phyloP scores from a whole-genome alignment of 2,329 filamentous ascomycete species.

The Paracamarosporium sp. region DNA sequence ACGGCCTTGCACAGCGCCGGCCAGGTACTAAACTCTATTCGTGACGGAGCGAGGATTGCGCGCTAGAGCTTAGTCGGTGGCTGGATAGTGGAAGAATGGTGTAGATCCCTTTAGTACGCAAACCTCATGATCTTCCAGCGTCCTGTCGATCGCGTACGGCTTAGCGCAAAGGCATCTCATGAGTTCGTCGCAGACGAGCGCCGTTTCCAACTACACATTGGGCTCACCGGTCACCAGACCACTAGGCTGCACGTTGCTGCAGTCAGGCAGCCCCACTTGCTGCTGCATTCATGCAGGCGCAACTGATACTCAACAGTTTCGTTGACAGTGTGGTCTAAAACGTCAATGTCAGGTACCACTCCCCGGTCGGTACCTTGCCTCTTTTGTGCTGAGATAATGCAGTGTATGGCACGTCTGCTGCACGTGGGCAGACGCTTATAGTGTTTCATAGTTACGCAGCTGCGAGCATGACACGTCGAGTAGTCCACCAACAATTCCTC shows the following conservation, averaged over 20 bases:
- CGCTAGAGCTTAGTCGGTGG: background rate
- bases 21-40: conserved; percentile 6
- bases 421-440: background rate
- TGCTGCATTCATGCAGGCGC: background rate
- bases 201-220: background rate
- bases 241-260: background rate
- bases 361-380: background rate
- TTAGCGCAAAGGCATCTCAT: background rate
- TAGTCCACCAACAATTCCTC: too few species aligned
- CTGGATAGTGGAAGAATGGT: background rate
- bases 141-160: background rate
- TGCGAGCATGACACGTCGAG: background rate
- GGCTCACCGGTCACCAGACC: background rate
- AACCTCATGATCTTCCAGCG: conserved; percentile 5
- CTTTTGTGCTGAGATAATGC: background rate
- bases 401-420: background rate
- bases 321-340: background rate
- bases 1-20: conserved; percentile 1
- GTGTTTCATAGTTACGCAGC: background rate
- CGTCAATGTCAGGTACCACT: background rate
- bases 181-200: background rate
- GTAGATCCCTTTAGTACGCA: conserved; percentile 7
- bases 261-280: background rate
- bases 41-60: background rate
- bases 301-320: conserved; percentile 2